phyloP scores from a whole-genome alignment of 2,329 filamentous ascomycete genomes.

The Stemphylium lycopersici region DNA sequence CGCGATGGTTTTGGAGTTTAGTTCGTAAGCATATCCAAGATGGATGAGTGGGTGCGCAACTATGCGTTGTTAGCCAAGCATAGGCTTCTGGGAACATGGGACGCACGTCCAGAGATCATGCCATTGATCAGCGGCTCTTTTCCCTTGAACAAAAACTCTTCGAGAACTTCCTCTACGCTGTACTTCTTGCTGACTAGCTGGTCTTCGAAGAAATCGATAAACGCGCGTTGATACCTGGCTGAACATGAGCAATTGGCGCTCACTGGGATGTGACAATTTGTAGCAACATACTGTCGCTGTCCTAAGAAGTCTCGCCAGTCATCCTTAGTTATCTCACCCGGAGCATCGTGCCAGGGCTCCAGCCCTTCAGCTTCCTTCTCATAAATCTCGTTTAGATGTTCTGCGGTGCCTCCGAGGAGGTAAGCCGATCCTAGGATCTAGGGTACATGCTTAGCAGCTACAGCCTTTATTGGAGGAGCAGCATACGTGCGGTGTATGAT shows the following conservation, averaged over 20 bases:
- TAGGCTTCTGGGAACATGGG: constrained; percentile 14
- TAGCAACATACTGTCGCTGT: constrained; percentile 62
- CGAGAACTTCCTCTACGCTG: constrained; percentile 79
- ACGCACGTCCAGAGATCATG: constrained; percentile 77
- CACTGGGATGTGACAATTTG: not conserved
- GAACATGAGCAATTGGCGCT: constrained; percentile 15
- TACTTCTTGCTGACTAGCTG: constrained; percentile 78
- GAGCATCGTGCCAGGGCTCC: constrained; percentile 82
- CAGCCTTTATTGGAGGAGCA: constrained; percentile 23
- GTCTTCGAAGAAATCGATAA: constrained; percentile 95
- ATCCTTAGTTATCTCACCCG: constrained; percentile 77
- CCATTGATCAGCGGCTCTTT: constrained; percentile 81
- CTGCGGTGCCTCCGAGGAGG: constrained; percentile 75
- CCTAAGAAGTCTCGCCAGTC: constrained; percentile 91
- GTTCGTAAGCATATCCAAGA: constrained; percentile 89
- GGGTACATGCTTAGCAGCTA: constrained; percentile 38
- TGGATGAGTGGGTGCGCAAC: constrained; percentile 94
- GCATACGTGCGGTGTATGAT: constrained; percentile 77
- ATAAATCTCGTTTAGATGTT: constrained; percentile 80
- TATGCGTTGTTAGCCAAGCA: constrained; percentile 44
- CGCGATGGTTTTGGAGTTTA: constrained; percentile 81
- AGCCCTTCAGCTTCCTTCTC: constrained; percentile 74
- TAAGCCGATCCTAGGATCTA: constrained; percentile 83
- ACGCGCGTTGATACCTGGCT: constrained; percentile 80
- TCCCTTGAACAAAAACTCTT: constrained; percentile 76